Evolutionary conservation across 2,329 filamentous ascomycete species (phyloP), one percentile per base, ranked within the genome.

Genomic region (Talaromyces albobiverticillius): DNA sequence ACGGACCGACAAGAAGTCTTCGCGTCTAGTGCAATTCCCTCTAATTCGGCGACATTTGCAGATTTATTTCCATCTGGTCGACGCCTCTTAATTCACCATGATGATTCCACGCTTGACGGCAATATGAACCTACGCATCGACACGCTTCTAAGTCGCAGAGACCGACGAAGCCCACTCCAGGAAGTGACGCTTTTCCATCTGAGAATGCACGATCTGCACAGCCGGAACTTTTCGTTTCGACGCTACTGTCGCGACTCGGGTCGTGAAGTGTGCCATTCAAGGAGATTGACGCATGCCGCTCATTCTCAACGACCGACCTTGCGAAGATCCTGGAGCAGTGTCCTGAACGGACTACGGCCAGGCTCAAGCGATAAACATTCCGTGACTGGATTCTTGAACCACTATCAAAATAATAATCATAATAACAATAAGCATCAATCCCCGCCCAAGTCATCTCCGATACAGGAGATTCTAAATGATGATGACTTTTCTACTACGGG

Each of bases 41-140:
- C 91, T 1, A 92, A 87, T 1, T 88, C 93, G 3, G 80, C 86
- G 55, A 87, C 92, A 61, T 97, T 97, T 69, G 86, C 85, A 23
- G 81, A 86, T 51, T 82, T 95, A 51, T 99, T 96, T 70, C 93
- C 94, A 10, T 95, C 92, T 8, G 82, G 86, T 61, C 85, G 90
- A 68, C 83, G 89, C 53, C 76, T 97, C 50, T 83, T 84, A 32
- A 90, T 99, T 65, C 85, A 88, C 25, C 93, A 97, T 68, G 94
- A 97, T 68, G 90, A 96, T 71, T 84, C 89, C 46, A 94, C 91
- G 0, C 74, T 86, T 3, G 93, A 99, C 68, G 93, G 93, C 32
- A 96, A 96, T 77, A 95, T 96, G 90, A 97, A 97, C 68, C 80
- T 99, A 54, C 86, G 92, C 29, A 81, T 97, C 55, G 92, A 96